Percentiles rank a stretch among this genome's conserved stretches.
Conservation (phyloP, 1,284 basidiomycete species). For the Agaricales sp. region DNA sequence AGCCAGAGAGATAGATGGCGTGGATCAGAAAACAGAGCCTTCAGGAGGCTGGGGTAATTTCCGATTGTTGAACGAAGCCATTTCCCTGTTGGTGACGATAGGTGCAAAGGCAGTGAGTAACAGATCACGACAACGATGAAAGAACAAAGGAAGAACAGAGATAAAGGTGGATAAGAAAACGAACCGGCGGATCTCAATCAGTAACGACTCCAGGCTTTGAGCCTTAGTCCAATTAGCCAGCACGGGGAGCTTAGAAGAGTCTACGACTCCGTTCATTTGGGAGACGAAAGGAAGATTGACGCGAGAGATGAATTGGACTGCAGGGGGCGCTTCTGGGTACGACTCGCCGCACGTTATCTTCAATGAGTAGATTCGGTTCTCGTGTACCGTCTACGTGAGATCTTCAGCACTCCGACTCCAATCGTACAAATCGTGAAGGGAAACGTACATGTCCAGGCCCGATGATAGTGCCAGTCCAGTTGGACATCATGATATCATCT, state of each 20-base stretch:
- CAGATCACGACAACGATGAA: not conserved
- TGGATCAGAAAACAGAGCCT: constrained; percentile 65
- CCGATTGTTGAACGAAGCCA: constrained; percentile 85
- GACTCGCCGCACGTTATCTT: constrained; percentile 78
- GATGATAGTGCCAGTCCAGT: constrained; percentile 99
- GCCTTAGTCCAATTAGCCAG: constrained; percentile 68
- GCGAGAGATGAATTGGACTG: constrained; percentile 78
- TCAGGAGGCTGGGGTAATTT: constrained; percentile 95
- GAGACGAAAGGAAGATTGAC: constrained; percentile 96
- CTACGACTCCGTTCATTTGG: constrained; percentile 68
- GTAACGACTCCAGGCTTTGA: constrained; percentile 75
- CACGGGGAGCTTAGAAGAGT: constrained; percentile 57
- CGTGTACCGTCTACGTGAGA: constrained; percentile 73
- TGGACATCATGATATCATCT: constrained; percentile 93
- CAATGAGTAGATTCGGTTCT: constrained; percentile 97
- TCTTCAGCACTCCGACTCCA: not conserved
- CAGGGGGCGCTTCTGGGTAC: constrained; percentile 79
- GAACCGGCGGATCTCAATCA: constrained; percentile 87
- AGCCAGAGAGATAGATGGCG: no score
- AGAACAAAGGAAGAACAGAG: not conserved
- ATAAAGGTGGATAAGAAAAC: constrained; percentile 17
- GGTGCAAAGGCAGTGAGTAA: not conserved
- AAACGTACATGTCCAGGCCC: constrained; percentile 87
- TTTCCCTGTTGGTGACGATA: constrained; percentile 70
- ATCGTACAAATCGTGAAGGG: not conserved